Percentiles rank a stretch among this genome's conserved stretches.
Conservation (phyloP, 2,329 filamentous ascomycete genomes). For the Aureobasidium sp. region DNA sequence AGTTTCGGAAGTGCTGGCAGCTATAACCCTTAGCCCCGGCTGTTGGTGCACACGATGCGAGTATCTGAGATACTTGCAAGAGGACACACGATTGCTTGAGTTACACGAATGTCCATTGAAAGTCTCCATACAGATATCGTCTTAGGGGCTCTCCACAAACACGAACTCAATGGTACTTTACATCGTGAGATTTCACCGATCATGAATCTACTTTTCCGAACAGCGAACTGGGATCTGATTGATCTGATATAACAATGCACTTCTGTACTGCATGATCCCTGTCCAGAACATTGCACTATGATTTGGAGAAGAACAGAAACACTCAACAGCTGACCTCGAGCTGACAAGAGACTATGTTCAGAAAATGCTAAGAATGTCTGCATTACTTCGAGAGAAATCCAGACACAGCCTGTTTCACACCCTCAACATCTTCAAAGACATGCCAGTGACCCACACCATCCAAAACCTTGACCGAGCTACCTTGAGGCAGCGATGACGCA, state of each 20-base stretch:
- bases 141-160: not conserved
- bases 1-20: slow-evolving; percentile 26
- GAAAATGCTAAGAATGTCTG: too few species aligned
- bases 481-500: slow-evolving; percentile 21
- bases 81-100: not conserved
- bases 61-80: not conserved
- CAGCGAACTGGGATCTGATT: not conserved
- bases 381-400: not conserved
- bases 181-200: not conserved
- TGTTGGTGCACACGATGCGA: not conserved
- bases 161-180: not conserved
- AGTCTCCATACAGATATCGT: not conserved
- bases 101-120: not conserved
- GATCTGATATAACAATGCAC: not conserved
- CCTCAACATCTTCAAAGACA: slow-evolving; percentile 40
- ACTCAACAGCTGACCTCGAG: not conserved
- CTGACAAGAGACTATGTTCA: not conserved
- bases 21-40: slow-evolving; percentile 14
- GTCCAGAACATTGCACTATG: not conserved
- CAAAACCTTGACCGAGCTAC: slow-evolving; percentile 28
- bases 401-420: slow-evolving; percentile 26
- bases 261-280: not conserved
- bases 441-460: slow-evolving; percentile 44
- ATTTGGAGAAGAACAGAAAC: not conserved
- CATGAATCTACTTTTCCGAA: not conserved